Base-by-base conservation (phyloP, 176 grass and related monocot genomes). In the Musa beccarii region DNA sequence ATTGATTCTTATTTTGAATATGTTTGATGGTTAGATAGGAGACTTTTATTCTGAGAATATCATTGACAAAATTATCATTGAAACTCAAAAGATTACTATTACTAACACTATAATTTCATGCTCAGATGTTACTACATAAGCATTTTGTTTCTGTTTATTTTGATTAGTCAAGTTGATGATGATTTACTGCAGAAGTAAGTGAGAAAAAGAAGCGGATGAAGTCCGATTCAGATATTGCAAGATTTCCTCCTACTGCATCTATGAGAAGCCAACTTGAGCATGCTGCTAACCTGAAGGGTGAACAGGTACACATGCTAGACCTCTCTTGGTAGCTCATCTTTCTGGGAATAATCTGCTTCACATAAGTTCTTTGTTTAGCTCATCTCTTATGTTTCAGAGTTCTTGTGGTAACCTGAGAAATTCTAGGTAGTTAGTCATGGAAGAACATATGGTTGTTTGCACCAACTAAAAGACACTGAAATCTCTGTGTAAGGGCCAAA, bases 201-300 rank as follows among this genome's bases (percentile, higher is more conserved):
- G 90, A 97, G 51, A 97, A 86, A 83, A 98, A 93, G 86, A 98
- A 98, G 80, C 89, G 95, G 59, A 85, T 92, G 59, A 98, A 98
- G 73, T 78, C 81, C 69, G 90, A 98, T 85, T 71, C 82, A 73
- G 95, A 98, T 67, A 49, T 80, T 17, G 49, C 87, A 81, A 84
- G 88, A 53, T 91, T 91, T 85, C n/a, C 88, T 43, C 79, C 81
- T 74, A 61, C 72, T 11, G 9, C 80, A 65, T 97, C 90, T 83
- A 83, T 89, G 66, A 89, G 95, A 92, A 89, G 79, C 73, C 88
- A 80, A 89, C 90, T 93, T 82, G 95, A 98, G 14, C 90, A 89
- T 74, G 84, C 90, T 89, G 86, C 88, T 79, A 91, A 75, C 75
- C 83, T 91, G 75, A 98, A 91, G 88, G 95, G 95, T 87, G 90